Conservation (phyloP, 2,329 filamentous ascomycete species). For the Metarhizium humberi region DNA sequence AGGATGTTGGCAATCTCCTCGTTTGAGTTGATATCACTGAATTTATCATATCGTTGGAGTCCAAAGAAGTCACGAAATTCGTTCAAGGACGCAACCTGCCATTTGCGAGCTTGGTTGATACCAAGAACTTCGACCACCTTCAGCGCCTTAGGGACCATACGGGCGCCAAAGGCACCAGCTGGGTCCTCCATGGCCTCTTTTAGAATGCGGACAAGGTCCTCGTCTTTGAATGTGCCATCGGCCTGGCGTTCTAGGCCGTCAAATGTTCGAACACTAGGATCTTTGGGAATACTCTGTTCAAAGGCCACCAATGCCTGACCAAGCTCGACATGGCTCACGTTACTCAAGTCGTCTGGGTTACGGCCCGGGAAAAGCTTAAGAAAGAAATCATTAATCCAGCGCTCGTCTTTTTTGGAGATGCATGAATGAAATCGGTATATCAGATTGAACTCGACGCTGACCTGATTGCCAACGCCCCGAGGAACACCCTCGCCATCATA, state of each 20-base stretch:
- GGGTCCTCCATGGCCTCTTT: slow-evolving; percentile 50
- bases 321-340: slow-evolving; percentile 28
- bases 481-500: slow-evolving; percentile 35
- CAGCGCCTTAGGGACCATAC: slow-evolving; percentile 48
- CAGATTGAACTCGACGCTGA: slow-evolving; percentile 60
- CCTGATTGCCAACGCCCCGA: slow-evolving; percentile 54
- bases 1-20: slow-evolving; percentile 45
- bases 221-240: slow-evolving; percentile 46
- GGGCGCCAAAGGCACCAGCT: slow-evolving; percentile 49
- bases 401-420: slow-evolving; percentile 50
- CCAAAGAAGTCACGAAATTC: slow-evolving; percentile 57
- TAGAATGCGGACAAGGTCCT: slow-evolving; percentile 47
- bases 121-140: slow-evolving; percentile 53
- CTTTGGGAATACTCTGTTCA: slow-evolving; percentile 28
- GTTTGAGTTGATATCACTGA: slow-evolving; percentile 50
- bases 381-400: slow-evolving; percentile 50
- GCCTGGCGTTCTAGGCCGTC: slow-evolving; percentile 35
- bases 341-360: slow-evolving; percentile 20
- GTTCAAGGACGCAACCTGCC: slow-evolving; percentile 53
- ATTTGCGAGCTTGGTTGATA: slow-evolving; percentile 51
- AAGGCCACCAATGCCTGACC: slow-evolving; percentile 26
- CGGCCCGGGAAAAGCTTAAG: slow-evolving; percentile 30
- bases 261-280: slow-evolving; percentile 39
- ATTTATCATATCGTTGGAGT: slow-evolving; percentile 44
- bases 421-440: slow-evolving; percentile 58